These are phyloP conservation scores for Rhodotorula graminis DNA, from an alignment of 768 basidiomycete species.

Conservation along the genomic window DNA sequence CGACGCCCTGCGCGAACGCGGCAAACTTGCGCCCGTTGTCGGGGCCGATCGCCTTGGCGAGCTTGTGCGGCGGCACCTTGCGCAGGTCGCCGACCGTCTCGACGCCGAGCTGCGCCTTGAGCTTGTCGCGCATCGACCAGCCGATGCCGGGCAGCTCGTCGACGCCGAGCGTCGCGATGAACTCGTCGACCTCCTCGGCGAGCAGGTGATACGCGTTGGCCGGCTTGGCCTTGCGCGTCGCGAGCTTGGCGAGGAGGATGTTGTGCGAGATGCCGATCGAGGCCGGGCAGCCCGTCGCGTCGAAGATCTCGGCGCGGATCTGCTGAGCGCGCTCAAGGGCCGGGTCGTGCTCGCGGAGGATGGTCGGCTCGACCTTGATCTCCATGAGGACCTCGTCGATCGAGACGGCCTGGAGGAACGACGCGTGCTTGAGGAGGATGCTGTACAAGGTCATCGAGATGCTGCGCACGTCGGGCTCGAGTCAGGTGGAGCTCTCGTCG, in stretches of 20 bases:
- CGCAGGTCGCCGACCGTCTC: slow-evolving; percentile 65
- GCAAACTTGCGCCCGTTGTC: slow-evolving; percentile 77
- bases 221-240: slow-evolving; percentile 86
- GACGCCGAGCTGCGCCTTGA: slow-evolving; percentile 56
- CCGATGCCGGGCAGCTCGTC: slow-evolving; percentile 85
- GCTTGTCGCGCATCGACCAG: slow-evolving; percentile 66
- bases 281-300: slow-evolving; percentile 73
- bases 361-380: slow-evolving; percentile 55
- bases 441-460: slow-evolving; percentile 85
- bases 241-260: slow-evolving; percentile 84
- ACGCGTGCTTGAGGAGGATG: slow-evolving; percentile 79
- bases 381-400: slow-evolving; percentile 95
- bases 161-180: slow-evolving; percentile 67
- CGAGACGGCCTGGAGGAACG: slow-evolving; percentile 89
- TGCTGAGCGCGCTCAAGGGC: slow-evolving; percentile 50
- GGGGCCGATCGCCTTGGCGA: slow-evolving; percentile 72
- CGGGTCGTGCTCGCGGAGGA: slow-evolving; percentile 5
- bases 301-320: slow-evolving; percentile 69
- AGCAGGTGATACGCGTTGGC: slow-evolving; percentile 75
- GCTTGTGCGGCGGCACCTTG: slow-evolving; percentile 38
- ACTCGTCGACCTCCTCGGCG: slow-evolving; percentile 53
- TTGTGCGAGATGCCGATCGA: slow-evolving; percentile 82
- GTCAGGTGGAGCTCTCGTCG: too few species aligned
- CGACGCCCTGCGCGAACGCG: slow-evolving; percentile 76
- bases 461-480: too few species aligned